Base-by-base conservation (phyloP, 1,284 basidiomycete species). In the Tilletia indica region DNA sequence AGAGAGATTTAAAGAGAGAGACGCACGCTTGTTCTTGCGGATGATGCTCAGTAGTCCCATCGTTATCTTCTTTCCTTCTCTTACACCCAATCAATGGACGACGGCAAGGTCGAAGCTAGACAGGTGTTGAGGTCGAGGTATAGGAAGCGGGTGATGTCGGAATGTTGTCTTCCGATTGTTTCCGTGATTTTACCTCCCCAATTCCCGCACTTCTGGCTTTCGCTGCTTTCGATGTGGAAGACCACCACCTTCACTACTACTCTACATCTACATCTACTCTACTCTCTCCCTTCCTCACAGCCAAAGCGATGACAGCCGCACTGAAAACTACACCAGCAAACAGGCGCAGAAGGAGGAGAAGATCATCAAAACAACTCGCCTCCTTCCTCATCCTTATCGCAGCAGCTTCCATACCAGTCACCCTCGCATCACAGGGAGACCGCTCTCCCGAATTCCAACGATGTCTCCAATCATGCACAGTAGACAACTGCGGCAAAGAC, bases 31-130 rank as follows among this genome's bases (percentile, higher is more conserved):
- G 83, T 95, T 96, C 87, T 99, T 99, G 72, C 96, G 88, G 76
- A 99, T 98, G 84, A 99, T 95, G 4, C 96, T 96, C 68, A 99
- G 89, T 56, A 99, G 89, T 0, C 96, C 96, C 85, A 86, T 86
- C 61, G 31, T 34, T 16, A 45, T 8, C 14, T 14, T 45, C 42
- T 8, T 8, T 45, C 42, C 6, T 8, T 45, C 42, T 8, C 9
- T 45, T 31, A 31, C 25, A 31, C 25, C 25, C 25, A 31, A 31
- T 31, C 25, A 31, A 31, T 31, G 25, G 25, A 31, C 25, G 25
- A 31, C 25, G 25, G 25, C 25, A 31, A 45, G 42, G 42, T 45
- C 42, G 9, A 45, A 45, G 42, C 42, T 45, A 14, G 25, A 31
- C 0, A 31, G 25, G 25, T 31, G 25, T 31, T 31, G 25, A 31